Percentiles rank a stretch among this genome's conserved stretches.
Evolutionary conservation across 345 rosid species (phyloP).

Genomic region (Moringa oleifera): DNA sequence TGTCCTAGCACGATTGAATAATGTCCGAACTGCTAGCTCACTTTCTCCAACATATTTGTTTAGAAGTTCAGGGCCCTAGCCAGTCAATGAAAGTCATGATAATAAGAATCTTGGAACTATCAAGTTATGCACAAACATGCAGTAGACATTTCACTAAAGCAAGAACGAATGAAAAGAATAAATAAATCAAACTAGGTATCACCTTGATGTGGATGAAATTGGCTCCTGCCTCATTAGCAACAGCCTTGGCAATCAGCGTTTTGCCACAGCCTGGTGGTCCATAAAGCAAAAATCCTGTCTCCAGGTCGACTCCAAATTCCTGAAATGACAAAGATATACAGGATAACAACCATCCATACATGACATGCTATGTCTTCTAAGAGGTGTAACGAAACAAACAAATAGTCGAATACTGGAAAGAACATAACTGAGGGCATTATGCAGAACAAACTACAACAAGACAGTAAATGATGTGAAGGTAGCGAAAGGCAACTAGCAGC

Average conservation of each 20-base stretch:
- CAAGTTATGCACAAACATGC: not conserved
- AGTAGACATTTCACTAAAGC: not conserved
- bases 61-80: slow-evolving; percentile 87
- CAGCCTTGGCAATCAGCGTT: slow-evolving; percentile 96
- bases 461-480: too few relatives aligned
- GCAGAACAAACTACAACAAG: not conserved
- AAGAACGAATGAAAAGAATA: not conserved
- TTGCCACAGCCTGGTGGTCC: slow-evolving; percentile 99
- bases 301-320: slow-evolving; percentile 72
- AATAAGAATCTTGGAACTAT: not conserved
- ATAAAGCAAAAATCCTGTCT: slow-evolving; percentile 89
- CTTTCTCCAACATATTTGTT: slow-evolving; percentile 97
- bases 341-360: not conserved
- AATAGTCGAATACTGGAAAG: not conserved
- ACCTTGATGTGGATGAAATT: slow-evolving; percentile 95
- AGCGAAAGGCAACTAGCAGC: too few relatives aligned
- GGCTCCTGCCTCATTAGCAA: slow-evolving; percentile 94
- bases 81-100: slow-evolving; percentile 3
- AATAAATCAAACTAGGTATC: slow-evolving; percentile 1
- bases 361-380: not conserved
- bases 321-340: slow-evolving; percentile 15
- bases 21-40: slow-evolving; percentile 68
- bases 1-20: slow-evolving; percentile 59
- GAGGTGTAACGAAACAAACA: not conserved
- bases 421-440: not conserved